These are phyloP conservation scores for Podochytrium sp. DNA, from an alignment of 192 early-diverging fungal species.

Conservation along the genomic window DNA sequence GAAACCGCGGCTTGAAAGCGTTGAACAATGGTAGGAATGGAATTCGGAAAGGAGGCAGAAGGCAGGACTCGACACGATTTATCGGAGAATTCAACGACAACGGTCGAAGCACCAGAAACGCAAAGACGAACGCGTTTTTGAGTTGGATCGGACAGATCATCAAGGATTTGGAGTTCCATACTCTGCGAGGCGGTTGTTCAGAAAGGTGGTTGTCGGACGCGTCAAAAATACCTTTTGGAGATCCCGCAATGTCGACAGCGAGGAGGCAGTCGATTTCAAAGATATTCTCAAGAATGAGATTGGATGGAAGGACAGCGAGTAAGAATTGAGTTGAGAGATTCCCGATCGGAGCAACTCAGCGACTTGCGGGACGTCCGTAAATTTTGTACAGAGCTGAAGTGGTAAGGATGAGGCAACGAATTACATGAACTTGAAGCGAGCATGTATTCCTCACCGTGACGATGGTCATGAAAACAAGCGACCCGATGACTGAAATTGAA, in stretches of 20 bases:
- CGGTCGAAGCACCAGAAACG: not conserved
- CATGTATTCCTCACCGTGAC: too few species aligned
- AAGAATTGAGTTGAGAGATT: too few species aligned
- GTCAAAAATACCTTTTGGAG: not conserved
- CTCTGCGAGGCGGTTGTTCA: not conserved
- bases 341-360: not conserved
- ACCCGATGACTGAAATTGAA: not conserved
- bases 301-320: too few species aligned
- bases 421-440: not conserved
- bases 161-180: not conserved
- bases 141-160: not conserved
- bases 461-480: not conserved
- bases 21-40: not conserved
- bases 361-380: not conserved
- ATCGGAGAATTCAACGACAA: not conserved
- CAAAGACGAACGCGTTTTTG: not conserved
- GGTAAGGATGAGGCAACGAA: not conserved
- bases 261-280: not conserved
- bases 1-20: too few species aligned
- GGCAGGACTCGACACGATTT: not conserved
- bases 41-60: not conserved
- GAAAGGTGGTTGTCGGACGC: not conserved
- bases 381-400: not conserved
- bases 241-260: not conserved
- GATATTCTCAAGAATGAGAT: conserved; percentile 12